phyloP scores from a whole-genome alignment of 2,329 filamentous ascomycete species.

The Gaeumannomyces tritici region DNA sequence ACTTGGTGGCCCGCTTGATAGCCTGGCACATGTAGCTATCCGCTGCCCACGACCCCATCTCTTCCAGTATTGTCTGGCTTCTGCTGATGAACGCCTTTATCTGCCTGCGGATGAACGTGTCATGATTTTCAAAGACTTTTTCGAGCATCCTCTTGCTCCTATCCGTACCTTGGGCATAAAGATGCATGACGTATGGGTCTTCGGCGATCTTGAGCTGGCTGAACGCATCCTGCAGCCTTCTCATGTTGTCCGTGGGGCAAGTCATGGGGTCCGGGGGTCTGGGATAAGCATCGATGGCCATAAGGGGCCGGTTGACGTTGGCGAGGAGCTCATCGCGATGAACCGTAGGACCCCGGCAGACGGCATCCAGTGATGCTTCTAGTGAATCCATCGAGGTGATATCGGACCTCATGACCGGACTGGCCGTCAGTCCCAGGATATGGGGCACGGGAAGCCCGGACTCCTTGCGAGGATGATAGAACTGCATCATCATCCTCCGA shows the following conservation, averaged over 20 bases:
- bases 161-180: conserved; percentile 31
- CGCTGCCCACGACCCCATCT: conserved; percentile 60
- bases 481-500: conserved; percentile 61
- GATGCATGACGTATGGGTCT: conserved; percentile 49
- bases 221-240: conserved; percentile 30
- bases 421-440: conserved; percentile 74
- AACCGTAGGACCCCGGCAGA: conserved; percentile 57
- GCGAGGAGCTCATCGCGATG: conserved; percentile 62
- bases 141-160: conserved; percentile 27
- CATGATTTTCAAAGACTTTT: conserved; percentile 27
- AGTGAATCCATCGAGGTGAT: conserved; percentile 47
- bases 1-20: conserved; percentile 23
- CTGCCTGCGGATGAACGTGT: conserved; percentile 45
- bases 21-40: conserved; percentile 53
- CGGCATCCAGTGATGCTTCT: conserved; percentile 60
- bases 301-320: conserved; percentile 55
- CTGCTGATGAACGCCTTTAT: conserved; percentile 44
- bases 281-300: conserved; percentile 29
- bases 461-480: conserved; percentile 48
- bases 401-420: conserved; percentile 57
- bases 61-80: conserved; percentile 36
- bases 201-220: conserved; percentile 40
- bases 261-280: conserved; percentile 19
- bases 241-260: conserved; percentile 25
- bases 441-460: conserved; percentile 39